phyloP scores from a whole-genome alignment of 106 monocot species.

The Agapanthus africanus region DNA sequence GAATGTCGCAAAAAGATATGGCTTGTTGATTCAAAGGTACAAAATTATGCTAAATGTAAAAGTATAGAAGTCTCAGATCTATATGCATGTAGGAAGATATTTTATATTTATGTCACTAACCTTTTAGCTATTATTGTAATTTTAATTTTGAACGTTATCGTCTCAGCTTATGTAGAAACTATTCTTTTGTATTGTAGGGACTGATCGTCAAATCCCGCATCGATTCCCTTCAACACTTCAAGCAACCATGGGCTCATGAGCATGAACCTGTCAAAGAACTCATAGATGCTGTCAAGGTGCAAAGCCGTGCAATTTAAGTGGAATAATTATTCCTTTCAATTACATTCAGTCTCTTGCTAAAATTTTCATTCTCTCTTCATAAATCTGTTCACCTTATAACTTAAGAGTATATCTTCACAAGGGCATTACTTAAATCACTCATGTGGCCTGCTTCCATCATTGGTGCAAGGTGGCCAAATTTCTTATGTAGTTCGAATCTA shows the following conservation, averaged over 20 bases:
- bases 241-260: constrained; percentile 91
- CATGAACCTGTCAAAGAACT: constrained; percentile 61
- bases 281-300: constrained; percentile 65
- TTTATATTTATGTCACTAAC: background rate
- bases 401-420: background rate
- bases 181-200: constrained; percentile 36
- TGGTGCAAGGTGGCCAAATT: background rate
- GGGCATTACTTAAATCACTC: background rate
- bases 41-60: background rate
- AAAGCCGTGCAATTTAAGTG: too few species aligned
- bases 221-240: constrained; percentile 80
- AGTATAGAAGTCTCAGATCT: background rate
- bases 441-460: background rate
- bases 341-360: background rate
- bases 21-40: constrained; percentile 29
- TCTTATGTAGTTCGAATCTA: background rate
- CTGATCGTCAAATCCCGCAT: constrained; percentile 67
- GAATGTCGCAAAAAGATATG: constrained; percentile 69
- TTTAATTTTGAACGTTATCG: background rate
- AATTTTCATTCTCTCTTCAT: background rate
- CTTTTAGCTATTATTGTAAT: background rate
- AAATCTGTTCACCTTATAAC: background rate
- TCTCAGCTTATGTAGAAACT: background rate
- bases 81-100: background rate
- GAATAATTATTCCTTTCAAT: background rate